phyloP scores from a whole-genome alignment of 2,329 filamentous ascomycete genomes.

The Apiospora aurea region DNA sequence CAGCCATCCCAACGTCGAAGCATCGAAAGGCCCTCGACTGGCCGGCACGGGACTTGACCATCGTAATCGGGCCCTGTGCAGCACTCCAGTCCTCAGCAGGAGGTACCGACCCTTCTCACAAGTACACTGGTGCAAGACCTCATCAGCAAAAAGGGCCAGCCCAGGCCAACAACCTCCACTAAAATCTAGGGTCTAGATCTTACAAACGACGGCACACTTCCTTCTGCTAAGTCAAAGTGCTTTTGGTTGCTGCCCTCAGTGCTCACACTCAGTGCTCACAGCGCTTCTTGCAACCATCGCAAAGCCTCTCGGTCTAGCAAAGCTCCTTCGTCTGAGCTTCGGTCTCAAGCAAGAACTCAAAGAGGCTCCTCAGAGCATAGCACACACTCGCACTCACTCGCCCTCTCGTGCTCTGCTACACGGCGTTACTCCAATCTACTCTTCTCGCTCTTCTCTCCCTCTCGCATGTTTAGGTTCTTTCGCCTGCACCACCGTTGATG shows the following conservation, averaged over 20 bases:
- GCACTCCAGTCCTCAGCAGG: not conserved
- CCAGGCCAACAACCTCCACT: slow-evolving; percentile 14
- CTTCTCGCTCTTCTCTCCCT: not conserved
- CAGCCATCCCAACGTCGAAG: not conserved
- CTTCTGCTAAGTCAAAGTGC: slow-evolving; percentile 2
- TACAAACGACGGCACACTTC: slow-evolving; percentile 17
- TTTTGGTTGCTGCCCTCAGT: not conserved
- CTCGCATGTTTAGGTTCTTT: not conserved
- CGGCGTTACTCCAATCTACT: not conserved
- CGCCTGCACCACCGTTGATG: slow-evolving; percentile 20
- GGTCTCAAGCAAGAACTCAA: slow-evolving; percentile 3
- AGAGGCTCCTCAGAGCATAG: not conserved
- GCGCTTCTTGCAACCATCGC: slow-evolving; percentile 15
- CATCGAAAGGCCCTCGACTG: not conserved
- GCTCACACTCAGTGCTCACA: not conserved
- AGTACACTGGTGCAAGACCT: slow-evolving; percentile 2
- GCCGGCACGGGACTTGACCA: not conserved
- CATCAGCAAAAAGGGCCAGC: not conserved
- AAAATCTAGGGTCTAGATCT: slow-evolving; percentile 20
- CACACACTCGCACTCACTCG: not conserved
- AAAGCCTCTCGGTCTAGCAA: not conserved
- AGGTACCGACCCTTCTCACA: not conserved
- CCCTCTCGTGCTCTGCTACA: not conserved
- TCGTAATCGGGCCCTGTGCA: not conserved
- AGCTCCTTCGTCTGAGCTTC: slow-evolving; percentile 18